Evolutionary conservation across 2,329 filamentous ascomycete genomes (phyloP).

Genomic region (Orbilia ellipsospora): DNA sequence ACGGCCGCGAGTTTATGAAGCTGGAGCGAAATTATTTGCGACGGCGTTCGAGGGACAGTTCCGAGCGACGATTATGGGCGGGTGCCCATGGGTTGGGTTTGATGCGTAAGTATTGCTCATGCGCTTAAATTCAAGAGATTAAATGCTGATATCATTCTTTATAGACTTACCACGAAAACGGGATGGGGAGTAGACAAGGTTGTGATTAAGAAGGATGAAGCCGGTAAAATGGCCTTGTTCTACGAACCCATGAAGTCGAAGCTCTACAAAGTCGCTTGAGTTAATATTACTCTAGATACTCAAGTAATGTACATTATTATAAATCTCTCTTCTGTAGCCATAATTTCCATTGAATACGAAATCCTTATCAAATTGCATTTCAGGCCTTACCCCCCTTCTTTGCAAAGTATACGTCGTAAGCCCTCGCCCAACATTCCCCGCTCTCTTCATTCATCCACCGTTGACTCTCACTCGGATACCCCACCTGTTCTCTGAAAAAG

Average conservation of each 20-base stretch:
- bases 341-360: no score
- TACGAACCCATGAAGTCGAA: conserved; percentile 38
- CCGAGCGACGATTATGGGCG: conserved; percentile 10
- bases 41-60: conserved; percentile 40
- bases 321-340: no score
- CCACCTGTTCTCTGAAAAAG: conserved; percentile 62
- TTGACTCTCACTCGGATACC: conserved; percentile 63
- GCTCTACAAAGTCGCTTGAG: conserved; percentile 27
- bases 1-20: conserved; percentile 5
- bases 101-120: conserved; percentile 26
- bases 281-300: not conserved
- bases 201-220: conserved; percentile 28
- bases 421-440: conserved; percentile 39
- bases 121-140: not conserved
- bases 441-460: conserved; percentile 60
- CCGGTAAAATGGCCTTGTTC: conserved; percentile 15
- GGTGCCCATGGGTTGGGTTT: conserved; percentile 31
- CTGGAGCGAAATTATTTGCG: conserved; percentile 27
- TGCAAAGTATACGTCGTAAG: conserved; percentile 44
- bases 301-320: not conserved
- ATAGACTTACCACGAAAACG: conserved; percentile 33
- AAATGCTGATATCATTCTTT: not conserved
- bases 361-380: no score
- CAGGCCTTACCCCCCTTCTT: not conserved
- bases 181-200: conserved; percentile 46